A percentile compares a stretch with the other conserved stretches of the same genome.
Conservation (phyloP, 768 basidiomycete genomes). For the Mycena kentingensis region DNA sequence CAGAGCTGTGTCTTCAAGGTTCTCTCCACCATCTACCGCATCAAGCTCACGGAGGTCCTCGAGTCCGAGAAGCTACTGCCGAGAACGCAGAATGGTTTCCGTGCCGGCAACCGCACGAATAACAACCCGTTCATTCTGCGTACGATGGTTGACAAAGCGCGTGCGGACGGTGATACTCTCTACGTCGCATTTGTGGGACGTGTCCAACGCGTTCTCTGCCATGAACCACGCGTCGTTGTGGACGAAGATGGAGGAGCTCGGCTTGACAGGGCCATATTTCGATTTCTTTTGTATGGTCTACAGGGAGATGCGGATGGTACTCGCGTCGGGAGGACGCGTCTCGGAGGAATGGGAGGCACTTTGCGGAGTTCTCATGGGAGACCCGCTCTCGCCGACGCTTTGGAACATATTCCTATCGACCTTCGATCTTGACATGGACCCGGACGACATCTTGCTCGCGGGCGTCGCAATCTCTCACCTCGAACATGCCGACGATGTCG, state of each 20-base stretch:
- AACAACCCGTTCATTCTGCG: constrained; percentile 29
- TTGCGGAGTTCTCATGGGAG: constrained; percentile 5
- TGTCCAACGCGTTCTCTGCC: constrained; percentile 38
- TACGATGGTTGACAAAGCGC: constrained; percentile 22
- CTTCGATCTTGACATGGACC: neutral
- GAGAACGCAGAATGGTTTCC: constrained; percentile 33
- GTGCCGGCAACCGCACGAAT: constrained; percentile 20
- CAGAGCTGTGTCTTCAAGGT: constrained; percentile 24
- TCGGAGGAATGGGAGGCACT: constrained; percentile 3
- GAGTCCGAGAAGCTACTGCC: constrained; percentile 24
- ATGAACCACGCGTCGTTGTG: constrained; percentile 21
- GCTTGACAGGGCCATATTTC: neutral
- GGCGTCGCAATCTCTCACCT: neutral
- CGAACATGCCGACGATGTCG: constrained; percentile 1
- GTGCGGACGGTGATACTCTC: constrained; percentile 14
- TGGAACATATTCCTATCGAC: constrained; percentile 7
- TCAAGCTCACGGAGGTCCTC: constrained; percentile 13
- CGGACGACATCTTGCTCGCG: neutral
- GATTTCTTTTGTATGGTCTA: constrained; percentile 5
- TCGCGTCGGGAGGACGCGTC: neutral
- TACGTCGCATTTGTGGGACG: constrained; percentile 28
- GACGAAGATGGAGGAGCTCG: too few relatives aligned
- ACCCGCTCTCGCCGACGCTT: constrained; percentile 6
- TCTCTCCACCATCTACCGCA: constrained; percentile 22
- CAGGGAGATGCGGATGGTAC: neutral